A percentile compares a stretch with the other conserved stretches of the same genome.
Conservation (phyloP, 2,329 filamentous ascomycete genomes). For the Pyrenochaeta sp. region DNA sequence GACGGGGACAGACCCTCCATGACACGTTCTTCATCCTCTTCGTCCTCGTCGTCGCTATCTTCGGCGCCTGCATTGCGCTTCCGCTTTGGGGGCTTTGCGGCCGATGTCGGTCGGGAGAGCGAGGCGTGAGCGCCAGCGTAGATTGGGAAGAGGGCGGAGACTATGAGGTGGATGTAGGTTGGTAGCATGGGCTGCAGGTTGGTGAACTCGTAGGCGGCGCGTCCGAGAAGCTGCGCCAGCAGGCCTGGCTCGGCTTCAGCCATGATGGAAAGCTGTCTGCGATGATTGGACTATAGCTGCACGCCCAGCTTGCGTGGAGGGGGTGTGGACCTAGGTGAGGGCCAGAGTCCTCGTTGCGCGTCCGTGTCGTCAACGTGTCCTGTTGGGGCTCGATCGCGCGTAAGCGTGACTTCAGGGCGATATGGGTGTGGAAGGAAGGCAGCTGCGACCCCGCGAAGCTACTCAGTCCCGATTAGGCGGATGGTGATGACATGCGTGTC, state of each 20-base stretch:
- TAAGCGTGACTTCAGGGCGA: too few species aligned
- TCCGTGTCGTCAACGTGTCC: neutral
- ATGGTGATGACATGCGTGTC: neutral
- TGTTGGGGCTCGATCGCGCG: neutral
- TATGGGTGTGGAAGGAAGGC: neutral
- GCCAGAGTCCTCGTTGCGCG: too few species aligned
- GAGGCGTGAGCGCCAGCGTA: conserved; percentile 86
- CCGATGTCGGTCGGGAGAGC: conserved; percentile 81
- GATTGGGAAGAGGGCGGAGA: conserved; percentile 81
- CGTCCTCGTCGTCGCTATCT: conserved; percentile 51
- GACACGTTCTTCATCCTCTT: conserved; percentile 60
- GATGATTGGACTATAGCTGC: too few species aligned
- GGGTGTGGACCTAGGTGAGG: too few species aligned
- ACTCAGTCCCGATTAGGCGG: too few species aligned
- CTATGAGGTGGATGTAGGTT: conserved; percentile 67
- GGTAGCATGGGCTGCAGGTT: conserved; percentile 54
- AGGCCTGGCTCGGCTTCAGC: conserved; percentile 38
- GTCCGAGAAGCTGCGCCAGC: conserved; percentile 36
- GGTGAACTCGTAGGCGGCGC: conserved; percentile 54
- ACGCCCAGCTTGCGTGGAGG: too few species aligned
- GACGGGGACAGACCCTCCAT: conserved; percentile 75
- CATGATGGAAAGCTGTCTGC: conserved; percentile 28
- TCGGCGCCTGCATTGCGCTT: conserved; percentile 47
- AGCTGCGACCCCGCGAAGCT: neutral
- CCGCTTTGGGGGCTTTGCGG: conserved; percentile 66